Conservation (phyloP, 148 eudicot species). For the Silene latifolia region DNA sequence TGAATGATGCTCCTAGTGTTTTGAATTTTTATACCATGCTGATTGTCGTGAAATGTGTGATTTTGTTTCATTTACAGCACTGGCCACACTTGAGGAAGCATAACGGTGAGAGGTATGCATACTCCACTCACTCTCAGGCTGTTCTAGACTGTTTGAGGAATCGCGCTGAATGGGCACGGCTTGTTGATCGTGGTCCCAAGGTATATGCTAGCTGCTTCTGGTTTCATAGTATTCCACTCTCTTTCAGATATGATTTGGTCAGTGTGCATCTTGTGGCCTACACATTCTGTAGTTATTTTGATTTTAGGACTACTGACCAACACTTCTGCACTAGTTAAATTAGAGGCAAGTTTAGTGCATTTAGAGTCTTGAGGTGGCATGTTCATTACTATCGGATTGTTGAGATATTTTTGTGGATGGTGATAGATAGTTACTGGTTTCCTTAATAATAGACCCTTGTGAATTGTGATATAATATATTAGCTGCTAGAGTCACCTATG, state of each 20-base stretch:
- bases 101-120: constrained; percentile 96
- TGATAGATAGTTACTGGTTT: not conserved
- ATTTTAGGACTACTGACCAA: not conserved
- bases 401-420: constrained; percentile 5
- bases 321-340: not conserved
- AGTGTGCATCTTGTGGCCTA: not conserved
- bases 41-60: not conserved
- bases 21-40: constrained; percentile 1
- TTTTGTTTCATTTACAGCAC: constrained; percentile 45
- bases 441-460: not conserved
- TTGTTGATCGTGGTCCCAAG: constrained; percentile 99
- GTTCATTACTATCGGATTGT: not conserved
- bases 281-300: not conserved
- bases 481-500: not conserved
- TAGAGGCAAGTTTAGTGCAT: not conserved
- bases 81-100: constrained; percentile 97
- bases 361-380: not conserved
- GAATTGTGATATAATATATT: not conserved
- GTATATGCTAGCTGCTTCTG: constrained; percentile 39
- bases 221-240: not conserved
- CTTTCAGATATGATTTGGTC: not conserved
- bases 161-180: constrained; percentile 86
- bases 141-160: constrained; percentile 98
- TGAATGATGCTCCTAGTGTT: constrained; percentile 9
- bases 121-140: constrained; percentile 90